Base-by-base conservation (phyloP, 331 rosid species). In the Acacia pycnantha region DNA sequence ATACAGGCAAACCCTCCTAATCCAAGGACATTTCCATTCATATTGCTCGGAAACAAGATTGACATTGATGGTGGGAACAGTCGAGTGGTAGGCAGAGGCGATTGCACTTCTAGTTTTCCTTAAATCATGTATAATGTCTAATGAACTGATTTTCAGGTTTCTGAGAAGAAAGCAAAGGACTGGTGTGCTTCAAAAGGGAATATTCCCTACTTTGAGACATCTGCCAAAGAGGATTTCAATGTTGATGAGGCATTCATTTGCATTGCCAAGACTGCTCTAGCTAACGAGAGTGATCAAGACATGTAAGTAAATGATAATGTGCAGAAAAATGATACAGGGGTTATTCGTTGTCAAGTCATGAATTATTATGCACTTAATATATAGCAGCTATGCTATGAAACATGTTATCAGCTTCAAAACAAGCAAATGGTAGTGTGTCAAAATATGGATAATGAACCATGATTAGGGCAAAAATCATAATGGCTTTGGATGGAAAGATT, bases 41-140 rank as follows among this genome's bases (percentile, higher is more conserved):
- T 90, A 82, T 87, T 93, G 87, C 98, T 94, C 33, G 98, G 97
- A 85, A 94, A 94, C 91, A 94, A 94, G 92, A 85, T 94, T 80
- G 98, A 94, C 88, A 89, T 94, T 56, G 97, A 94, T 85, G 98
- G 97, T 64, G 98, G 98, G 78, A 94, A 93, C 83, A 94, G 97
- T 88, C 88, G 97, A 82, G 98, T 93, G 98, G 98, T 94, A 89
- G 78, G 97, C 13, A 72, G 56, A 70, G 4, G 46, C 47, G 15
- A 43, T 87, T 41, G 67, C 64, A 16, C 29, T 75, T 69, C 59
- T 29, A 5, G 11, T 6, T 74, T 73, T 78, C n/a, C 22, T 70
- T 47, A 22, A 40, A 77, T 69, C 47, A 53, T 56, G 44, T 64
- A 74, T 56, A 54, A 62, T 31, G 48, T 77, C 87, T 89, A 81